Evolutionary conservation across 164 flowering plant species (phyloP).

Genomic region (Chimonanthus praecox): DNA sequence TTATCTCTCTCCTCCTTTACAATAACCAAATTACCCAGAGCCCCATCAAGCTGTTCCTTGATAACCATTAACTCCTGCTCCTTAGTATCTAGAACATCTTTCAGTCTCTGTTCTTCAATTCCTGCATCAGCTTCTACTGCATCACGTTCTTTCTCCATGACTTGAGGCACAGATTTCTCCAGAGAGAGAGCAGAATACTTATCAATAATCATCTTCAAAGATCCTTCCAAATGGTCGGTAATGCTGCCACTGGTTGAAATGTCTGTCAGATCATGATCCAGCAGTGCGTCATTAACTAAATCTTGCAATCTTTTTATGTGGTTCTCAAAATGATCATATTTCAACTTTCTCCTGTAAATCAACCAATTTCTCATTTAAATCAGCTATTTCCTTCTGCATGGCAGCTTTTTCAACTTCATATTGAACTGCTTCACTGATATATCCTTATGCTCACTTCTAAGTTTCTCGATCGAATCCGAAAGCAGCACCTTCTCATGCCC

Average conservation of each 20-base stretch:
- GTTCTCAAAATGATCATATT: conserved; percentile 29
- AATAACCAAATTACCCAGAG: conserved; percentile 33
- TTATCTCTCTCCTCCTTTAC: conserved; percentile 60
- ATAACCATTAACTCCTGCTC: conserved; percentile 26
- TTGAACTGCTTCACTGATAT: conserved; percentile 31
- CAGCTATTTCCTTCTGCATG: conserved; percentile 36
- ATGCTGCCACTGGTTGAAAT: conserved; percentile 21
- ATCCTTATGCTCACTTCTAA: conserved; percentile 35
- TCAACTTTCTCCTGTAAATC: conserved; percentile 23
- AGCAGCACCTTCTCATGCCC: conserved; percentile 48
- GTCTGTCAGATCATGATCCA: conserved; percentile 32
- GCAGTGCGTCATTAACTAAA: conserved; percentile 53
- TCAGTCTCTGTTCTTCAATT: conserved; percentile 9
- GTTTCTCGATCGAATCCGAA: conserved; percentile 41
- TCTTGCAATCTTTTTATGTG: conserved; percentile 43
- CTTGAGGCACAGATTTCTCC: conserved; percentile 21
- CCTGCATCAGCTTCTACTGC: conserved; percentile 11
- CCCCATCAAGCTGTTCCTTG: conserved; percentile 61
- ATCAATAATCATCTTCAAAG: conserved; percentile 56
- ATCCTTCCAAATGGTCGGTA: conserved; percentile 41
- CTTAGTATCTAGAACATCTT: conserved; percentile 18
- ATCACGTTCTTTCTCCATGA: conserved; percentile 16
- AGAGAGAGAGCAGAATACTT: conserved; percentile 24
- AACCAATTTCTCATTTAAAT: conserved; percentile 45
- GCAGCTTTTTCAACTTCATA: conserved; percentile 39